phyloP scores from a whole-genome alignment of 2,329 filamentous ascomycete genomes.

The Curvularia verruculosa region DNA sequence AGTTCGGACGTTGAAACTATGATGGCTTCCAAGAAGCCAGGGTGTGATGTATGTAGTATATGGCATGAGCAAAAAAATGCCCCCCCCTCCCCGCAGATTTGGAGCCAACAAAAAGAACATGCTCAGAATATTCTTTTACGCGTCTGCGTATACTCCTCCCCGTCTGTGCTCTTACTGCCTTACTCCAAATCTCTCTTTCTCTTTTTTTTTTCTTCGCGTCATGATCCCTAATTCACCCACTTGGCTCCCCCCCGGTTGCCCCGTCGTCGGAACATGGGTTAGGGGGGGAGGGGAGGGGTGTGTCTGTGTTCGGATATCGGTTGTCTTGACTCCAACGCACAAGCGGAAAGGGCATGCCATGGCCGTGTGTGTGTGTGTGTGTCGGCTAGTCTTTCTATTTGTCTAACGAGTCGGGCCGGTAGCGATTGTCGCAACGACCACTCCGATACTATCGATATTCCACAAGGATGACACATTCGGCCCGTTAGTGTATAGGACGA shows the following conservation, averaged over 20 bases:
- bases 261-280: not conserved
- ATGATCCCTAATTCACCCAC: not conserved
- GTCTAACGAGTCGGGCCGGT: slow-evolving; percentile 4
- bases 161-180: not conserved
- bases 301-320: too few relatives aligned
- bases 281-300: not conserved
- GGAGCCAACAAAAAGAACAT: not conserved
- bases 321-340: not conserved
- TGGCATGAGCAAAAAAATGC: too few relatives aligned
- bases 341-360: not conserved
- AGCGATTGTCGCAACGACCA: slow-evolving; percentile 1
- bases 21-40: not conserved
- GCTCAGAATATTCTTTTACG: slow-evolving; percentile 6
- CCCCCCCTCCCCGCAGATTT: too few relatives aligned
- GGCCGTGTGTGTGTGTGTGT: too few relatives aligned
- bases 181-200: slow-evolving; percentile 10
- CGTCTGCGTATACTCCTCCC: not conserved
- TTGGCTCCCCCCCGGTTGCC: too few relatives aligned
- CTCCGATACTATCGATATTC: not conserved
- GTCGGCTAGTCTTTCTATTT: too few relatives aligned
- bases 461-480: slow-evolving; percentile 10
- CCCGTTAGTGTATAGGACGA: slow-evolving; percentile 1
- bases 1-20: slow-evolving; percentile 18
- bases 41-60: too few relatives aligned
- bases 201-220: slow-evolving; percentile 8